Base-by-base conservation (phyloP, 768 basidiomycete genomes). In the Serpula lacrymans region DNA sequence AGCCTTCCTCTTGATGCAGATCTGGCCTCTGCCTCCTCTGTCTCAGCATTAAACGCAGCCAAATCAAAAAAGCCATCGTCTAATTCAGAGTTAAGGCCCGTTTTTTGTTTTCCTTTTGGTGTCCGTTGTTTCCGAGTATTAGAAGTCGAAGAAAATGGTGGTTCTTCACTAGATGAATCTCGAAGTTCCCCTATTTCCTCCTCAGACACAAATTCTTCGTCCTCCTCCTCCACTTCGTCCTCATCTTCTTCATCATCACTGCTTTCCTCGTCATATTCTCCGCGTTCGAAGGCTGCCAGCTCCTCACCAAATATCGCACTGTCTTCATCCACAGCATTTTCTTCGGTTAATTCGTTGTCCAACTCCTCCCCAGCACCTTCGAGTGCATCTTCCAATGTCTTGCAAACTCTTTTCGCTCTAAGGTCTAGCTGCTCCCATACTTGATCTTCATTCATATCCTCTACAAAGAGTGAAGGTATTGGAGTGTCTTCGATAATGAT, bases 341-440 rank as follows among this genome's bases (percentile, higher is more conserved):
- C 64, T 9, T 59, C 53, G 5, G 57, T 59, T 16, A 61, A 48
- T 39, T 62, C 58, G 1, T 56, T 61, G 25, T 54, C 50, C 32
- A 47, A 51, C 2, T 59, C 60, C 47, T 60, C 67, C 13, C 52
- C 58, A 6, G 70, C 71, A 20, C 74, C 80, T 40, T 81, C 79
- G 14, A 91, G 65, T 26, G 80, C 73, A 41, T 70, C 69, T 34
- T 86, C 75, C 29, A 95, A 64, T 36, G 85, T 74, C 29, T 76
- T 74, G 46, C 84, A 86, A 17, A 97, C 67, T 32, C 73, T 75
- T 46, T 79, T 75, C 12, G 82, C 70, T 31, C 89, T 71, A 39
- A 99, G 68, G 55, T 98, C 95, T 40, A 98, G 61, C 65, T 99
- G 95, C 28, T 83, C 84, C 95, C 95, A 99, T 20, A 97, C 69